Evolutionary conservation across 2,329 filamentous ascomycete species (phyloP).

Genomic region (Hymenoscyphus albidus): DNA sequence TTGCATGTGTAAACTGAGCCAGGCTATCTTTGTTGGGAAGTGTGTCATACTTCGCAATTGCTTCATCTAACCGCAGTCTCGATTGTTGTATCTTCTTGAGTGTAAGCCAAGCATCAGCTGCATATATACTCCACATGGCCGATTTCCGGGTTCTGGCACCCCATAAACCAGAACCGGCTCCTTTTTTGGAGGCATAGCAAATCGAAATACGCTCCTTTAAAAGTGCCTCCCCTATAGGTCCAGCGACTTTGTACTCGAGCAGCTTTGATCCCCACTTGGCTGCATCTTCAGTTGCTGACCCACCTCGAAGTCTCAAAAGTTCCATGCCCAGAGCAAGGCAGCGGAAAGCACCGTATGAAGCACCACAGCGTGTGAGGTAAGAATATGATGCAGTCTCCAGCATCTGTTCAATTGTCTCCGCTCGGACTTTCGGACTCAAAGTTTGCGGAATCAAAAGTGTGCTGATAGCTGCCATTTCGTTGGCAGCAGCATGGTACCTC

Average conservation of each 20-base stretch:
- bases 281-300: slow-evolving; percentile 78
- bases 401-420: slow-evolving; percentile 80
- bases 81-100: slow-evolving; percentile 75
- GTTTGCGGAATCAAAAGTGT: slow-evolving; percentile 72
- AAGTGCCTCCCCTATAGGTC: slow-evolving; percentile 72
- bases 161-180: slow-evolving; percentile 61
- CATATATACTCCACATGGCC: slow-evolving; percentile 81
- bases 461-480: slow-evolving; percentile 91
- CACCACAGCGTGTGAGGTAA: slow-evolving; percentile 79
- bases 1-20: slow-evolving; percentile 47
- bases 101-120: slow-evolving; percentile 78
- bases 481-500: slow-evolving; percentile 88
- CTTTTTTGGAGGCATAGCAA: slow-evolving; percentile 73
- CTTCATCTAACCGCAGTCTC: slow-evolving; percentile 71
- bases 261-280: slow-evolving; percentile 79
- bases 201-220: slow-evolving; percentile 81
- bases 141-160: slow-evolving; percentile 78
- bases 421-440: slow-evolving; percentile 68
- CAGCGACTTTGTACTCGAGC: slow-evolving; percentile 73
- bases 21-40: slow-evolving; percentile 50
- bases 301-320: slow-evolving; percentile 75
- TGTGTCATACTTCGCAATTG: slow-evolving; percentile 51
- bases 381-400: slow-evolving; percentile 90
- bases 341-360: slow-evolving; percentile 75
- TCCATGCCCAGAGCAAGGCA: slow-evolving; percentile 75